Base-by-base conservation (phyloP, 257 asterid species). In the Thymus mandschuricus region DNA sequence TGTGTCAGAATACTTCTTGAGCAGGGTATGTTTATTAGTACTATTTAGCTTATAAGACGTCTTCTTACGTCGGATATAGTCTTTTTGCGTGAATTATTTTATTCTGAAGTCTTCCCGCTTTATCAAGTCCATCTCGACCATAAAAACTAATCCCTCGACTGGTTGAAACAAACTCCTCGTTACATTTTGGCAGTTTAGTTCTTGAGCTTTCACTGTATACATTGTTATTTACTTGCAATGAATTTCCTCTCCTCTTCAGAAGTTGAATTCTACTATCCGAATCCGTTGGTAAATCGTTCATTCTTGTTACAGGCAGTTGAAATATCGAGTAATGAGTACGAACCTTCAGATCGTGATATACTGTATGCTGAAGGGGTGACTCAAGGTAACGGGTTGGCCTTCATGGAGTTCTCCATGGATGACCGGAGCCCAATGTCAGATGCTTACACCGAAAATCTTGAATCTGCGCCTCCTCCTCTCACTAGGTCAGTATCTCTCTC, bases 391-490 rank as follows among this genome's bases (percentile, higher is more conserved):
- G 96, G 96, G 69, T 79, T 94, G 83, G 96, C 97, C 57, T 85
- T 89, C 64, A 89, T 91, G 92, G 98, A 94, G 86, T 94, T 94
- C 86, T 83, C 89, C 51, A 71, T 94, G 80, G 98, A 91, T 70
- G 97, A 89, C 68, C 98, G 91, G 7, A 94, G 97, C 83, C 96
- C 97, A 49, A 87, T 94, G 96, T 91, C 96, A 0, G 98, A 94
- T 75, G 76, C 85, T 70, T 94, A 86, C 80, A 78, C 90, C 1
- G 97, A 91, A 60, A 94, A 89, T 77, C 84, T 91, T 30, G 98
- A 93, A 55, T 64, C 92, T 15, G 80, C 71, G 29, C 83, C 90
- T 3, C 90, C 93, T 13, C 98, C 98, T 74, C 83, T 87, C 60
- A 90, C 84, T 68, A 87, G 90, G 98, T 92, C 80, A 31, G 76